Conservation (phyloP, 225 moss, liverwort and hornwort species). For the Antitrichia curtipendula region DNA sequence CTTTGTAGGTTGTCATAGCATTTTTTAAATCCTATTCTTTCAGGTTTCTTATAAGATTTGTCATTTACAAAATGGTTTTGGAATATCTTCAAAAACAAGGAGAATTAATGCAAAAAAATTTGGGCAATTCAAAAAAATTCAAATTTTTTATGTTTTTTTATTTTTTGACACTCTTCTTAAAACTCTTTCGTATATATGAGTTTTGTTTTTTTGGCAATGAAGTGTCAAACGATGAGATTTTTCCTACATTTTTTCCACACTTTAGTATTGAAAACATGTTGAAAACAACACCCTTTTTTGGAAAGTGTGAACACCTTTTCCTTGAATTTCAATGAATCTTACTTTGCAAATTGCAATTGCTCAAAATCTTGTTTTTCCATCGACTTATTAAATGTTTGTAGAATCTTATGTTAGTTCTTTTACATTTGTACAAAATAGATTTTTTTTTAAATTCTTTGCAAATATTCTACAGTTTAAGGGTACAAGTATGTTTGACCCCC, state of each 20-base stretch:
- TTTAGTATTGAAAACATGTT: not conserved
- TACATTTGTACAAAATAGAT: not conserved
- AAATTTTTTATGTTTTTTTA: not conserved
- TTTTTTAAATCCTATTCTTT: too few species aligned
- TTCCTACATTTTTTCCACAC: fast-evolving
- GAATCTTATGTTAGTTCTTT: not conserved
- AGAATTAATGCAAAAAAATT: not conserved
- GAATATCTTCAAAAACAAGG: not conserved
- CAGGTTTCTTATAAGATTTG: not conserved
- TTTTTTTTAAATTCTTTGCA: not conserved
- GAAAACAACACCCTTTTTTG: fast-evolving
- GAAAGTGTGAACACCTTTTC: not conserved
- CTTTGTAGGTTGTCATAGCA: too few species aligned
- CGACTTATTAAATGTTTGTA: not conserved
- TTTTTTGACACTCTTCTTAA: not conserved
- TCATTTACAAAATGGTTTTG: not conserved
- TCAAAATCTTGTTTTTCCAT: not conserved
- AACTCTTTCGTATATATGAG: not conserved
- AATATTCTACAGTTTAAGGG: not conserved
- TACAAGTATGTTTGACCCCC: not conserved
- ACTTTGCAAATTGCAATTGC: not conserved
- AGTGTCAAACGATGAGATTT: not conserved
- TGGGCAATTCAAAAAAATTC: not conserved
- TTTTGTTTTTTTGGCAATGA: not conserved
- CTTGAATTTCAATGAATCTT: not conserved